Base-by-base conservation (phyloP, 2,329 filamentous ascomycete species). In the Periglandula ipomoeae region DNA sequence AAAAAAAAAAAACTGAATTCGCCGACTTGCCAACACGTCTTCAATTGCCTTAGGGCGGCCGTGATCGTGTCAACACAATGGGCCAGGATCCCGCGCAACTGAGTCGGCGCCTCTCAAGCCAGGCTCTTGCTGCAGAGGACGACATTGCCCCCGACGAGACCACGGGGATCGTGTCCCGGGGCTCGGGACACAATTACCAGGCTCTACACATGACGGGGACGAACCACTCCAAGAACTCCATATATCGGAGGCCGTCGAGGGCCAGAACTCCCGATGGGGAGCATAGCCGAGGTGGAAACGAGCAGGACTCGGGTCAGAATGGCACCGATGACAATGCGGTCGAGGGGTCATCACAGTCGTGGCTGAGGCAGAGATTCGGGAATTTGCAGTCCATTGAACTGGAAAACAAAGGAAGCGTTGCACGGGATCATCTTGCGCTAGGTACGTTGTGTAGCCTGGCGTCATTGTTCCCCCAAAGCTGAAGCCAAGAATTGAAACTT, bases 361-460 rank as follows among this genome's bases (percentile, higher is more conserved):
- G 82, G 76, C 81, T 76, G 74, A 69, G 69, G 56, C 60, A 61
- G 27, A 62, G 78, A 35, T 56, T 73, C 22, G 66, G 62, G 7
- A 65, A 71, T 50, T 74, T 83, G 46, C 73, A 70, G 58, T 79
- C 78, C 5, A 75, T 93, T 46, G 87, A 91, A 70, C 67, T 93
- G 52, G 87, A 93, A 65, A 93, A 93, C 61, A 91, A 89, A 66
- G 87, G 87, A 35, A 88, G 84, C 61, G 87, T 91, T 35, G 87
- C 87, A 10, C 73, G 87, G 59, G 87, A 93, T 65, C 87, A 93
- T 68, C 70, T 93, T 48, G 87, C 87, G 20, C 69, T 93, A 44
- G 86, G 86, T 90, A 68, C 46, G 69, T 46, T 11, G 23, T 11
- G 23, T 15, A 42, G 20, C 8, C 13, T n/a, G 8, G 23, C 23